Evolutionary conservation across 1,284 basidiomycete genomes (phyloP), one percentile per base, ranked within the genome.

Genomic region (Rhodotorula sp.): DNA sequence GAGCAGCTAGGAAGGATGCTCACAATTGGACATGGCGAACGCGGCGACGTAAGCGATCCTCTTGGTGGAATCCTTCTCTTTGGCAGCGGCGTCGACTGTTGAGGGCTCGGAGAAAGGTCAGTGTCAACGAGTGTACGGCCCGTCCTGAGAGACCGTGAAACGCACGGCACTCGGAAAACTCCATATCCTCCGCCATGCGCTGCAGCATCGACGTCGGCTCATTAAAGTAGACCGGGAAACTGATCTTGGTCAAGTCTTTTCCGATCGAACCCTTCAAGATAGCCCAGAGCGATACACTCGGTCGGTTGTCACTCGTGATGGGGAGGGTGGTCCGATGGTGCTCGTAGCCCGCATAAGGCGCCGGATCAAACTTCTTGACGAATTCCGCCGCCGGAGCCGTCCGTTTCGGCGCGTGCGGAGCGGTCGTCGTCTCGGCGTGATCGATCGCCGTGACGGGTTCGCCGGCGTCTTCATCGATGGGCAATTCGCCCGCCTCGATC

Each of bases 221-320:
- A 81, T 97, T 99, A 82, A 98, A 97, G 81, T 28, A 18, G 26
- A 64, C 63, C 7, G 63, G 63, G 48, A 71, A 69, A 19, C 68
- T 82, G 74, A 98, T 98, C 85, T 88, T 95, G 57, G 95, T 97
- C 78, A 98, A 83, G 81, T 98, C 95, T 52, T 98, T 98, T 74
- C 95, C 95, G 71, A 99, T 97, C 74, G 90, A 92, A 75, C 92
- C 89, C 84, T 98, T 99, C 83, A 99, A 83, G 70, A 98, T 95
- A 48, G 89, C 89, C 95, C 95, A 99, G 60, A 99, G 84, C 80
- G 91, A 94, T 73, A 94, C 93, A 55, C 89, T 89, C 16, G 95
- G 95, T 52, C 94, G 83, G 73, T 95, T 88, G 78, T 95, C 93
- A 64, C 83, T 87, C 54, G 85, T 85, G 66, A 97, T 87, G 1